phyloP scores from a whole-genome alignment of 2,329 filamentous ascomycete species.

The Thielaviopsis populi region DNA sequence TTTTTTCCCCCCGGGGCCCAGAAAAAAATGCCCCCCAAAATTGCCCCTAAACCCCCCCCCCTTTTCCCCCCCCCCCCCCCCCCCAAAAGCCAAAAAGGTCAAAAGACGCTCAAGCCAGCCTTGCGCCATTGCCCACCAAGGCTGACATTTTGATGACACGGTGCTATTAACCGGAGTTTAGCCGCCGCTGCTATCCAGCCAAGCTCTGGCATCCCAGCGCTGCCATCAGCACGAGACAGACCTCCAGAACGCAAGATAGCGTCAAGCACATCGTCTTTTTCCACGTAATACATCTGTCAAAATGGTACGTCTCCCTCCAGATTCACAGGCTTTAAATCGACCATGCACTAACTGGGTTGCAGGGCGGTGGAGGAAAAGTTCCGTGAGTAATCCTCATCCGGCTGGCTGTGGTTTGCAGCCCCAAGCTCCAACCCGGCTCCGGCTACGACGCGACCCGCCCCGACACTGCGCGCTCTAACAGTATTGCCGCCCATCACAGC shows the following conservation, averaged over 20 bases:
- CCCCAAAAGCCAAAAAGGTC: too few relatives aligned
- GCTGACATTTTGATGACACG: not conserved
- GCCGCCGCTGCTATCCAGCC: slow-evolving; percentile 3
- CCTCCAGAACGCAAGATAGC: not conserved
- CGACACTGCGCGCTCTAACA: slow-evolving; percentile 4
- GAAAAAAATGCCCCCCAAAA: slow-evolving; percentile 13
- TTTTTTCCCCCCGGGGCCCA: too few relatives aligned
- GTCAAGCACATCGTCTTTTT: not conserved
- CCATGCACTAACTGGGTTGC: not conserved
- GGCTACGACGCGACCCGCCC: not conserved
- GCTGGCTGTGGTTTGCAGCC: not conserved
- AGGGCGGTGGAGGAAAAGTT: slow-evolving; percentile 14
- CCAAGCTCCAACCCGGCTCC: not conserved
- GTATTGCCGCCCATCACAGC: slow-evolving; percentile 31
- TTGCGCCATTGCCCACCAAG: slow-evolving; percentile 9
- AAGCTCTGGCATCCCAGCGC: not conserved
- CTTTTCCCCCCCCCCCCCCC: not conserved
- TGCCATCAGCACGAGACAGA: not conserved
- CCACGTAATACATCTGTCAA: not conserved
- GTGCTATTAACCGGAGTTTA: slow-evolving; percentile 2
- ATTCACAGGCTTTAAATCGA: not conserved
- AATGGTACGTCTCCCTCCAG: not conserved
- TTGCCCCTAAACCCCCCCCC: not conserved
- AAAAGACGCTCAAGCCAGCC: slow-evolving; percentile 5
- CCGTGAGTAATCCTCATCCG: slow-evolving; percentile 11